These are phyloP conservation scores for Diaporthe destruens DNA, from an alignment of 2,329 filamentous ascomycete genomes.

Conservation along the genomic window DNA sequence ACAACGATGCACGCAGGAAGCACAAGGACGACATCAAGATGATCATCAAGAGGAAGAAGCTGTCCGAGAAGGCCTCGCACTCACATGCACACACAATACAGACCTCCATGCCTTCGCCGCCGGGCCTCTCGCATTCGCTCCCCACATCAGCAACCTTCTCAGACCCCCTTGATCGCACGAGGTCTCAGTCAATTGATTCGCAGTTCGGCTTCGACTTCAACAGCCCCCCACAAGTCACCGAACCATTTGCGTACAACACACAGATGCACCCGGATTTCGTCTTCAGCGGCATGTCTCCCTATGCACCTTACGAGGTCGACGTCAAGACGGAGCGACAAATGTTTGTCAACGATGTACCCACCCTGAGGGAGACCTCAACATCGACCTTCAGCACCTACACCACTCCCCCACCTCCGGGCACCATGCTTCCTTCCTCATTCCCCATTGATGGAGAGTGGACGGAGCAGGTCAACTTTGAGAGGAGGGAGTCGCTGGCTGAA, in stretches of 20 bases:
- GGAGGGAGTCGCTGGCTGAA: conserved; percentile 75
- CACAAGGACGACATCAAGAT: conserved; percentile 98
- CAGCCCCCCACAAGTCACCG: conserved; percentile 65
- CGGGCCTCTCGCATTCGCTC: conserved; percentile 83
- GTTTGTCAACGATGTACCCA: conserved; percentile 91
- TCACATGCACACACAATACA: conserved; percentile 56
- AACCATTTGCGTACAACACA: conserved; percentile 72
- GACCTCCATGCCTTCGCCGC: conserved; percentile 75
- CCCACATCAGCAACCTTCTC: conserved; percentile 85
- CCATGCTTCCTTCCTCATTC: conserved; percentile 70
- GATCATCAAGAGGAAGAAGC: conserved; percentile 97
- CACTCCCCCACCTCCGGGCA: conserved; percentile 78
- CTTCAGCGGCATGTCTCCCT: conserved; percentile 62
- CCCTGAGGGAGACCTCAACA: conserved; percentile 85
- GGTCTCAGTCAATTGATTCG: conserved; percentile 84
- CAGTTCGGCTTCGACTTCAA: conserved; percentile 84
- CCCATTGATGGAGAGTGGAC: conserved; percentile 76
- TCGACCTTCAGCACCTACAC: conserved; percentile 95
- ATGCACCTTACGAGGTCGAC: conserved; percentile 89
- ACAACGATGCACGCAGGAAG: conserved; percentile 83
- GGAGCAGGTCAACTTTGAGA: conserved; percentile 76
- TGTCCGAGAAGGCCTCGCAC: conserved; percentile 83
- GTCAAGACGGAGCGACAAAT: conserved; percentile 96
- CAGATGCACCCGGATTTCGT: conserved; percentile 74
- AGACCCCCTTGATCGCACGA: conserved; percentile 78